phyloP scores from a whole-genome alignment of 768 basidiomycete genomes.

The Glaciozyma martinii region DNA sequence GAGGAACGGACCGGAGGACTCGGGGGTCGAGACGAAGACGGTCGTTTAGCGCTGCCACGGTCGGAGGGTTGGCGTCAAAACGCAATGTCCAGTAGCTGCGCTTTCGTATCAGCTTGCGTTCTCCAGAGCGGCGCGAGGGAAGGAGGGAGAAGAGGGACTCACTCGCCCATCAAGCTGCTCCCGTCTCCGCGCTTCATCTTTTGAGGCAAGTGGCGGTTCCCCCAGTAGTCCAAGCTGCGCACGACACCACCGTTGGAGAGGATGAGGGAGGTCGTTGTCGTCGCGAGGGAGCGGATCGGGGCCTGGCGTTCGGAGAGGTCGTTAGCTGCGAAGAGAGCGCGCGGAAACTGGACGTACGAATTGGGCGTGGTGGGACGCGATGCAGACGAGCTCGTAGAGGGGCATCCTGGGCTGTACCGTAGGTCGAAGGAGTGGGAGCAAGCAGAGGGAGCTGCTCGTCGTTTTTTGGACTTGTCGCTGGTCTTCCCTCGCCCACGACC shows the following conservation, averaged over 20 bases:
- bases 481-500: too few relatives aligned
- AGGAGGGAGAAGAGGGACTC: neutral
- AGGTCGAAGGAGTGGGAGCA: too few relatives aligned
- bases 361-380: constrained; percentile 48
- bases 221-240: constrained; percentile 65
- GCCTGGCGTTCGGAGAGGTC: constrained; percentile 43
- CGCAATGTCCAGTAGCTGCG: constrained; percentile 80
- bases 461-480: too few relatives aligned
- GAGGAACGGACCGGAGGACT: constrained; percentile 48
- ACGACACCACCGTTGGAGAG: constrained; percentile 72
- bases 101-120: neutral
- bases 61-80: constrained; percentile 74
- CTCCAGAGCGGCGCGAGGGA: neutral
- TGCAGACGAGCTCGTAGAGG: constrained; percentile 78
- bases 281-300: constrained; percentile 66
- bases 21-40: constrained; percentile 69
- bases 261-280: constrained; percentile 60
- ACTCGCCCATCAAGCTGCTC: neutral
- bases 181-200: constrained; percentile 46
- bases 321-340: neutral
- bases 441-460: too few relatives aligned
- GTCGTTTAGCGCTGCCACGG: constrained; percentile 54
- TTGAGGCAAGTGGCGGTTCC: constrained; percentile 62
- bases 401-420: constrained; percentile 53
- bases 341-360: neutral